Conservation (phyloP, 495 filamentous ascomycete genomes). For the Penicillium lividum region DNA sequence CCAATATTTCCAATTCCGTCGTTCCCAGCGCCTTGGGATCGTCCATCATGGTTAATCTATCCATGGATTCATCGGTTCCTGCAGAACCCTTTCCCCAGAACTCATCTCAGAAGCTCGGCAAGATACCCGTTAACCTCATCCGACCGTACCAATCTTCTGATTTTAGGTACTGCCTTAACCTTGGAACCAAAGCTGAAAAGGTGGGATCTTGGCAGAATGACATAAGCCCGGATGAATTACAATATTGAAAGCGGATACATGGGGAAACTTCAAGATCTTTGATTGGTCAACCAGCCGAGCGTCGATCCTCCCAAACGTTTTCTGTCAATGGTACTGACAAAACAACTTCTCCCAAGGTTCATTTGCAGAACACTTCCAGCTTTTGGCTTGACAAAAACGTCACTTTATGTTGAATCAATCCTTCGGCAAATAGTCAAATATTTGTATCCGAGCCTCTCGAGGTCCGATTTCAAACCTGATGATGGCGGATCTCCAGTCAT, state of each 20-base stretch:
- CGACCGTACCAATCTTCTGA: background rate
- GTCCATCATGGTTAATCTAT: background rate
- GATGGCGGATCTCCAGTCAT: constrained; percentile 5
- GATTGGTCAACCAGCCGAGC: constrained; percentile 9
- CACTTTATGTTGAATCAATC: background rate
- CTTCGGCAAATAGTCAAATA: background rate
- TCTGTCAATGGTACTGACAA: constrained; percentile 11
- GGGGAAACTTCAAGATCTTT: background rate
- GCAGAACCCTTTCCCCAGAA: background rate
- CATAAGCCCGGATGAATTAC: constrained; percentile 6
- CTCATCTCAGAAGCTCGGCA: background rate
- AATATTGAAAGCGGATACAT: background rate
- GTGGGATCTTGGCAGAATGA: constrained; percentile 1
- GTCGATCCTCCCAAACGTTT: constrained; percentile 20
- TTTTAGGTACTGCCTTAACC: background rate
- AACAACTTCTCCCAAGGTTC: constrained; percentile 2
- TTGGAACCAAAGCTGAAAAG: background rate
- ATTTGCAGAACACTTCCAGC: background rate
- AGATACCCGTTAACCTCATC: background rate
- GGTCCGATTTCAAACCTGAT: background rate
- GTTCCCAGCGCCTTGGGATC: background rate
- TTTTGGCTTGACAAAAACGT: background rate
- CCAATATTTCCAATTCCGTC: background rate
- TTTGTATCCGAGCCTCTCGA: background rate
- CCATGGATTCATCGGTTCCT: background rate